These are phyloP conservation scores for Phytophthora sansomeana DNA, from an alignment of 352 stramenopile genomes.

Conservation along the genomic window DNA sequence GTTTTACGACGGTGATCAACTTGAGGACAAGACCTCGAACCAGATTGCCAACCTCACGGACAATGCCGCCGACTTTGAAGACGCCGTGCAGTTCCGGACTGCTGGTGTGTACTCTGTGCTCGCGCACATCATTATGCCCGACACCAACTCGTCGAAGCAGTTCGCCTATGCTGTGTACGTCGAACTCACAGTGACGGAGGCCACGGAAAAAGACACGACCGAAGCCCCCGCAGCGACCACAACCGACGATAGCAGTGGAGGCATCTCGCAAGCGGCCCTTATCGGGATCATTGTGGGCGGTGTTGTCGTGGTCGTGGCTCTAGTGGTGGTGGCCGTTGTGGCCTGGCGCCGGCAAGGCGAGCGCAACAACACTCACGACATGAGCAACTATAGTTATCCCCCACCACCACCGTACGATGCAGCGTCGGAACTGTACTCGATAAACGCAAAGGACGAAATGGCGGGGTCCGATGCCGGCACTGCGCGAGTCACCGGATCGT, in stretches of 20 bases:
- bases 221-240: conserved; percentile 28
- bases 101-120: conserved; percentile 54
- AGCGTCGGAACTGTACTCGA: conserved; percentile 41
- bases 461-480: conserved; percentile 24
- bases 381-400: conserved; percentile 53
- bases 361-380: conserved; percentile 27
- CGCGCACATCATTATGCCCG: conserved; percentile 69
- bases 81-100: conserved; percentile 45
- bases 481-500: conserved; percentile 28
- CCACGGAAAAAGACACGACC: conserved; percentile 24
- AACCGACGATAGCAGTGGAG: conserved; percentile 21
- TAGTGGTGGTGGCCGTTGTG: conserved; percentile 52
- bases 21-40: conserved; percentile 65
- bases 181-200: conserved; percentile 47
- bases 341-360: conserved; percentile 43
- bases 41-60: conserved; percentile 66
- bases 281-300: conserved; percentile 70
- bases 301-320: conserved; percentile 54
- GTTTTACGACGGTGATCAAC: conserved; percentile 56
- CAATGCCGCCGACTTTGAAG: conserved; percentile 48
- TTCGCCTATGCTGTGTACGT: conserved; percentile 64
- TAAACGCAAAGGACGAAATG: conserved; percentile 31
- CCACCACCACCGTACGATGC: conserved; percentile 61
- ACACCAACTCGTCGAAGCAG: conserved; percentile 51
- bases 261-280: conserved; percentile 54